Conservation (phyloP, 2,329 filamentous ascomycete genomes). For the Xylariaceae sp. region DNA sequence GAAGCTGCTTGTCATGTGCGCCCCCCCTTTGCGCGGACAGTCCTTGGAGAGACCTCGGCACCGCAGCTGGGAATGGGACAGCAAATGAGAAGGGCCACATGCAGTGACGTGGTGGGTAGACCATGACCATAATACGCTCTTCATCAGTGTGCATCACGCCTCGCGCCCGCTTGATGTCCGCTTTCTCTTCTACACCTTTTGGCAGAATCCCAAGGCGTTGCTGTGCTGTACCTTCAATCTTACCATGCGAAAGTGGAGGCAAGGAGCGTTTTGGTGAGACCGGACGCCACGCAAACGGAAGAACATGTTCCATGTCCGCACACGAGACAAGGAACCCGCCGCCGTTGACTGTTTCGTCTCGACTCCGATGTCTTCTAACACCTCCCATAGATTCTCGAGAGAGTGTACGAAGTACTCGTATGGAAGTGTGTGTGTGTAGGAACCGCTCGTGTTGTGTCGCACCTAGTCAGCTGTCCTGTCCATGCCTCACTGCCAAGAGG, state of each 20-base stretch:
- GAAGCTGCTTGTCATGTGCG: conserved; percentile 17
- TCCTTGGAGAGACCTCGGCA: conserved; percentile 2
- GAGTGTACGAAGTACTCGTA: too few species aligned
- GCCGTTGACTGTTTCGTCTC: not conserved
- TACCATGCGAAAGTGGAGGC: conserved; percentile 1
- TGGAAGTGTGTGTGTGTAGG: not conserved
- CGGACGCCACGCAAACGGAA: conserved; percentile 19
- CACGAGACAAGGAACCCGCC: not conserved
- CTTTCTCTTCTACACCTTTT: not conserved
- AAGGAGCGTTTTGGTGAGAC: conserved; percentile 14
- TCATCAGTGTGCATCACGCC: not conserved
- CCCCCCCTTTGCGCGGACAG: conserved; percentile 10
- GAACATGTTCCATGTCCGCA: conserved; percentile 3
- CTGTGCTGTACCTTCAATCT: conserved; percentile 1
- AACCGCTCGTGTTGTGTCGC: conserved; percentile 4
- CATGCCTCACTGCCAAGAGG: conserved; percentile 7
- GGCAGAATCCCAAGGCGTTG: not conserved
- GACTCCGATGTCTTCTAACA: too few species aligned
- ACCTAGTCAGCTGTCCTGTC: conserved; percentile 13
- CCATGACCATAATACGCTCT: not conserved
- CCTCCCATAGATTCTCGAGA: too few species aligned
- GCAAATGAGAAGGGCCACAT: not conserved
- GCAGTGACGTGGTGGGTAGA: not conserved
- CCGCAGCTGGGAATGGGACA: conserved; percentile 10
- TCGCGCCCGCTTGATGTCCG: not conserved